Evolutionary conservation across 2,329 filamentous ascomycete genomes (phyloP).

Genomic region (Cercospora sp.): DNA sequence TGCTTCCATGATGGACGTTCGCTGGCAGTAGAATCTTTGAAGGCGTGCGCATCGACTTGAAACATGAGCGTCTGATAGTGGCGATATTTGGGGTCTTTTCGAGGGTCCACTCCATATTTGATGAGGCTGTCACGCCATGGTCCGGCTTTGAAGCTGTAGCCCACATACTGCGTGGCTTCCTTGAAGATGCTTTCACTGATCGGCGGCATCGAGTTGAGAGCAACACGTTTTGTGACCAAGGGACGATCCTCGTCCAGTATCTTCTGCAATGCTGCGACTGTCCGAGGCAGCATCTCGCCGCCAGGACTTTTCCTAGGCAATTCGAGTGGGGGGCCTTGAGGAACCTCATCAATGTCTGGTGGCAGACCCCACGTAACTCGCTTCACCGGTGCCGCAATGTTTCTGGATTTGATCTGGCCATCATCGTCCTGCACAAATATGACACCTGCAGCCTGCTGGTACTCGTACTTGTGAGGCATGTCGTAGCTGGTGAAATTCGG

Average conservation of each 20-base stretch:
- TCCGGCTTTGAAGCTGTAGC: conserved; percentile 89
- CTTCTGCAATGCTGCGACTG: conserved; percentile 63
- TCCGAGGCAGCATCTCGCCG: conserved; percentile 55
- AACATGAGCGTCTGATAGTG: conserved; percentile 89
- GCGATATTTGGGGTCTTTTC: conserved; percentile 71
- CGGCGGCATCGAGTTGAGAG: conserved; percentile 67
- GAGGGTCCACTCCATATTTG: conserved; percentile 81
- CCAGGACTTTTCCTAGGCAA: conserved; percentile 30
- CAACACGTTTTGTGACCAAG: conserved; percentile 80
- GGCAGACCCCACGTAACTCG: conserved; percentile 43
- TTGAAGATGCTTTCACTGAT: conserved; percentile 61
- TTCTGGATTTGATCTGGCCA: conserved; percentile 56
- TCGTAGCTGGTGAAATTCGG: conserved; percentile 34
- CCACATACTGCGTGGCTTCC: conserved; percentile 76
- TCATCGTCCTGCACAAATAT: conserved; percentile 58
- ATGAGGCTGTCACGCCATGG: conserved; percentile 90
- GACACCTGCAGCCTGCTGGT: conserved; percentile 81
- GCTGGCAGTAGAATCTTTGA: conserved; percentile 24
- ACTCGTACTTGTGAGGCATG: conserved; percentile 59
- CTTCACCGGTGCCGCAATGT: conserved; percentile 49
- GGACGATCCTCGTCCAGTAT: conserved; percentile 70
- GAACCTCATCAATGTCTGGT: conserved; percentile 62
- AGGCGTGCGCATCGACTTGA: conserved; percentile 55
- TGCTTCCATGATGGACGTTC: conserved; percentile 8
- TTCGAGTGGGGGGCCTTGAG: conserved; percentile 59